phyloP scores from a whole-genome alignment of 495 filamentous ascomycete species.

The Xylaria venustula region DNA sequence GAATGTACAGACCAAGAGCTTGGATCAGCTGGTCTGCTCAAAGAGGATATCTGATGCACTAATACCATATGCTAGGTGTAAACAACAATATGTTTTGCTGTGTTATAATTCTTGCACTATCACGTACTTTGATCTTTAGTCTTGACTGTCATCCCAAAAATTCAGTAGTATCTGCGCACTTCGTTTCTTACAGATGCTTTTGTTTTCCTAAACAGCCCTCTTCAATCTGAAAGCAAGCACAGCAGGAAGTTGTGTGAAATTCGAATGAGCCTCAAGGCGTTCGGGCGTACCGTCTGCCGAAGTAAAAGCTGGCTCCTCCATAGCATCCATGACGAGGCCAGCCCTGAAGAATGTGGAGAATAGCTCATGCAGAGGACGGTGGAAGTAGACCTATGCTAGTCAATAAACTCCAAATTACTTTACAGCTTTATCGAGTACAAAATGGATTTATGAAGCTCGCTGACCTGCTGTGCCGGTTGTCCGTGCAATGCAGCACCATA shows the following conservation, averaged over 20 bases:
- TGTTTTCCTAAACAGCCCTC: background rate
- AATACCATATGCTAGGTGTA: too few relatives aligned
- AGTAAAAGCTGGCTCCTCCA: constrained; percentile 42
- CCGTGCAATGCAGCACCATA: constrained; percentile 31
- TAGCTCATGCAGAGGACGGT: constrained; percentile 41
- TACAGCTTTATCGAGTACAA: background rate
- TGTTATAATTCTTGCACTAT: too few relatives aligned
- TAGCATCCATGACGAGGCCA: constrained; percentile 39
- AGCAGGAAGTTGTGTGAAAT: constrained; percentile 38
- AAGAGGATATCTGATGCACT: background rate
- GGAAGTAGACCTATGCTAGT: constrained; percentile 36
- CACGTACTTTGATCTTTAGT: too few relatives aligned
- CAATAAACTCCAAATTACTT: background rate
- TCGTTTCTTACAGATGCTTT: background rate
- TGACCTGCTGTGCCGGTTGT: constrained; percentile 33
- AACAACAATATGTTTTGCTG: too few relatives aligned
- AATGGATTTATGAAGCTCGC: constrained; percentile 4
- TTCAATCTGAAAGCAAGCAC: constrained; percentile 37
- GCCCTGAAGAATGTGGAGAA: constrained; percentile 36
- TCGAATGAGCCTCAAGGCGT: constrained; percentile 27
- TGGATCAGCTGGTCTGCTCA: background rate
- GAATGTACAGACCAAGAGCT: constrained; percentile 17
- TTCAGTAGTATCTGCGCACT: too few relatives aligned
- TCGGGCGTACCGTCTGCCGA: constrained; percentile 18
- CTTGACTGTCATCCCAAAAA: too few relatives aligned